Percentiles rank a stretch among this genome's conserved stretches.
Evolutionary conservation across 2,329 filamentous ascomycete genomes (phyloP).

Genomic region (Ophiosphaerella korrae): DNA sequence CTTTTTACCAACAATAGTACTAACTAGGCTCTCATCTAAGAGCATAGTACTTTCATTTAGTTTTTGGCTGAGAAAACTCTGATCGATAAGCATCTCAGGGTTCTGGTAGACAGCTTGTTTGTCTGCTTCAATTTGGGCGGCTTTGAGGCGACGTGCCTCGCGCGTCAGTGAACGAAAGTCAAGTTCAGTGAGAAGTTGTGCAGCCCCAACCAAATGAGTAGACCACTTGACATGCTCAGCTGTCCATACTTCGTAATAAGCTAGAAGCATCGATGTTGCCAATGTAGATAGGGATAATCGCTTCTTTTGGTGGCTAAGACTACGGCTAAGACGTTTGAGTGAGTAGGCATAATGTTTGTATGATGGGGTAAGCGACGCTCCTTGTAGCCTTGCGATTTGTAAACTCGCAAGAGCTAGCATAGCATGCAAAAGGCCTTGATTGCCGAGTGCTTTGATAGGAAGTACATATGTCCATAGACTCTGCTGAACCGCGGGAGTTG

Average conservation of each 20-base stretch:
- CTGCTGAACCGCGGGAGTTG: conserved; percentile 35
- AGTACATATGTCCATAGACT: conserved; percentile 73
- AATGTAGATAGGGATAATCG: conserved; percentile 79
- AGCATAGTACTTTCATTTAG: conserved; percentile 54
- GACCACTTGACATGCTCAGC: conserved; percentile 97
- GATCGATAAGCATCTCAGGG: conserved; percentile 38
- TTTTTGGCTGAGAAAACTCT: conserved; percentile 31
- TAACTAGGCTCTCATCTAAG: conserved; percentile 59
- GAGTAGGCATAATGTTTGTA: conserved; percentile 92
- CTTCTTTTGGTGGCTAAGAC: conserved; percentile 72
- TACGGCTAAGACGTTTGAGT: conserved; percentile 75
- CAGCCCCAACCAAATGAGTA: conserved; percentile 84
- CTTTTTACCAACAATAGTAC: conserved; percentile 61
- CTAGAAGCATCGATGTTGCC: conserved; percentile 84
- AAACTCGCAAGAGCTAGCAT: conserved; percentile 86
- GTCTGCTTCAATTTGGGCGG: conserved; percentile 51
- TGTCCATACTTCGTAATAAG: conserved; percentile 92
- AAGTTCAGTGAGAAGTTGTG: conserved; percentile 81
- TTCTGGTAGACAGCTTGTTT: conserved; percentile 39
- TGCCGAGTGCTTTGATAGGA: conserved; percentile 76
- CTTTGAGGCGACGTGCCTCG: conserved; percentile 69
- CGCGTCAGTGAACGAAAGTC: conserved; percentile 76
- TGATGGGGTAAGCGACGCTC: conserved; percentile 75
- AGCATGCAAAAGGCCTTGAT: conserved; percentile 87
- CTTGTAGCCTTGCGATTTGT: conserved; percentile 83